Conservation (phyloP, 352 stramenopile genomes). For the Phytophthora pistaciae region DNA sequence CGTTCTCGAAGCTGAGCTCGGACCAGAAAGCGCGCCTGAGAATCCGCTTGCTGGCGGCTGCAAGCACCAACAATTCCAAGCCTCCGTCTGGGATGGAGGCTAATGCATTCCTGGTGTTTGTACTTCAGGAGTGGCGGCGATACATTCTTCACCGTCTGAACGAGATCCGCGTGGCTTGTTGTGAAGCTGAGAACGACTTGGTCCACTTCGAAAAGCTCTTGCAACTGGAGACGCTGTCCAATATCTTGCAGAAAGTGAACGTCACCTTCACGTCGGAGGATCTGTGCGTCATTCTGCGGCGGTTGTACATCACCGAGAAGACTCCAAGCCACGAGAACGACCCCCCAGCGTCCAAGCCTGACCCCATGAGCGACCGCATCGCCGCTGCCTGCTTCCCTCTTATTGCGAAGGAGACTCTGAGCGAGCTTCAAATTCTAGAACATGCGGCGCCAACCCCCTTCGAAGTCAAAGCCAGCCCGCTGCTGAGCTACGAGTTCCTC, state of each 20-base stretch:
- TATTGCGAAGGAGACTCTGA: slow-evolving; percentile 54
- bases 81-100: slow-evolving; percentile 40
- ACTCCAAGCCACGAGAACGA: not conserved
- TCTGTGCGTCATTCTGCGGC: slow-evolving; percentile 67
- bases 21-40: slow-evolving; percentile 62
- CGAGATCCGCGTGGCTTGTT: slow-evolving; percentile 71
- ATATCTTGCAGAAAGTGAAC: slow-evolving; percentile 59
- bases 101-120: slow-evolving; percentile 64
- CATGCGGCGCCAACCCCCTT: slow-evolving; percentile 46
- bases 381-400: slow-evolving; percentile 70
- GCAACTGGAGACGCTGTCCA: slow-evolving; percentile 59
- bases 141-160: slow-evolving; percentile 79
- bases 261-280: slow-evolving; percentile 66
- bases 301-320: slow-evolving; percentile 65
- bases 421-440: slow-evolving; percentile 52
- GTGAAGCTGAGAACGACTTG: slow-evolving; percentile 65
- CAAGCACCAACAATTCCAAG: not conserved
- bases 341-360: slow-evolving; percentile 2
- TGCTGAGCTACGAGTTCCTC: slow-evolving; percentile 67
- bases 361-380: slow-evolving; percentile 71
- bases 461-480: slow-evolving; percentile 39
- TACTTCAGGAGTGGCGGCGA: slow-evolving; percentile 72
- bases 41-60: slow-evolving; percentile 43
- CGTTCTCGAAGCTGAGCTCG: slow-evolving; percentile 54
- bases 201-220: slow-evolving; percentile 57